Conservation (phyloP, 2,329 filamentous ascomycete species). For the Aspergillus caelatus region DNA sequence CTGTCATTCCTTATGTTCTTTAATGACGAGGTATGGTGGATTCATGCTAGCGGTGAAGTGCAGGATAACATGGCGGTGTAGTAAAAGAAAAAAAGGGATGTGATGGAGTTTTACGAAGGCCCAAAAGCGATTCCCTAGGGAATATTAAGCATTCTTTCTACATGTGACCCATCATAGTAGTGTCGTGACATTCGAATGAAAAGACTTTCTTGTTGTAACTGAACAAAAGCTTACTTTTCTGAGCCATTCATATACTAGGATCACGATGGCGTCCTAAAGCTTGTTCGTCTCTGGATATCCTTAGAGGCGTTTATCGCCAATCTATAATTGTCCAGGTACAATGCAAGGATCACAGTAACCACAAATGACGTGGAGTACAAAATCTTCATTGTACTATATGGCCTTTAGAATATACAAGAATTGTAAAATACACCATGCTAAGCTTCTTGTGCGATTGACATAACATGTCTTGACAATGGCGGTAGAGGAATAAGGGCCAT, state of each 20-base stretch:
- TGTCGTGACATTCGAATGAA: background rate
- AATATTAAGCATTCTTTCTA: slow-evolving; percentile 6
- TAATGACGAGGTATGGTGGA: background rate
- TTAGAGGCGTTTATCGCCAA: background rate
- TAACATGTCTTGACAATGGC: background rate
- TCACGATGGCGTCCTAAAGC: background rate
- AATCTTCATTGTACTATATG: background rate
- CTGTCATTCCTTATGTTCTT: background rate
- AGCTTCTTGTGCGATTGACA: background rate
- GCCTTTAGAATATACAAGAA: background rate
- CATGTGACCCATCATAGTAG: background rate
- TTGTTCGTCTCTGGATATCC: background rate
- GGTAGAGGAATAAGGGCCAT: background rate
- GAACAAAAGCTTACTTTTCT: background rate
- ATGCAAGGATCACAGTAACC: background rate
- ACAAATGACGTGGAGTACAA: background rate
- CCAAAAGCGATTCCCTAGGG: slow-evolving; percentile 12
- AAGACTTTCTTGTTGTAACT: background rate
- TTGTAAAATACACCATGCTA: background rate
- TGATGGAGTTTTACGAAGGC: slow-evolving; percentile 2
- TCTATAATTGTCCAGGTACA: background rate
- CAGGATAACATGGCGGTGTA: background rate
- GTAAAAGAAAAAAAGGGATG: background rate
- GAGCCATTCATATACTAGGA: background rate
- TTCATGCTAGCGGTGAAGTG: background rate